Percentiles rank a stretch among this genome's conserved stretches.
Conservation (phyloP, 2,329 filamentous ascomycete species). For the Alternaria brassicicola region DNA sequence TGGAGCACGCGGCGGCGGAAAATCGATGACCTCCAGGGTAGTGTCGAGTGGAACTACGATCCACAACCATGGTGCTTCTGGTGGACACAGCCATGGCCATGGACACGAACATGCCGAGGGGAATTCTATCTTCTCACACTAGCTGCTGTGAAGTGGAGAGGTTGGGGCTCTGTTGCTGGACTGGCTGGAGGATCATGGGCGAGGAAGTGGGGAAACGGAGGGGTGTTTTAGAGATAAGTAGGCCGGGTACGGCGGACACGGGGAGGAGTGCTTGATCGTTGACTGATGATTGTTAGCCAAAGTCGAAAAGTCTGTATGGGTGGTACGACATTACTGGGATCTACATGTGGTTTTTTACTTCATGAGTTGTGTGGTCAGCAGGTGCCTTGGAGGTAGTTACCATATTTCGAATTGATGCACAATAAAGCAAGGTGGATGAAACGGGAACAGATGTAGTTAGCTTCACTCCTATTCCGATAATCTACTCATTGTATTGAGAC, state of each 20-base stretch:
- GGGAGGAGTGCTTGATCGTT: neutral
- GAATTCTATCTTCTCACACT: constrained; percentile 11
- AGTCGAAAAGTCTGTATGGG: neutral
- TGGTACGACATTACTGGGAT: neutral
- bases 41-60: constrained; percentile 24
- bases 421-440: no score
- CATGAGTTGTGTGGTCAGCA: neutral
- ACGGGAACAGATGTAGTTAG: no score
- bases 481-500: no score
- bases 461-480: no score
- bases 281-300: neutral
- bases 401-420: neutral
- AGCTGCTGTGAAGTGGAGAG: neutral
- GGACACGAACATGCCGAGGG: constrained; percentile 6
- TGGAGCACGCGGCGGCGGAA: constrained; percentile 7
- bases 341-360: neutral
- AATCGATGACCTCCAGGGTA: constrained; percentile 14
- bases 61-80: constrained; percentile 18
- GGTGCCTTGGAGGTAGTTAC: neutral
- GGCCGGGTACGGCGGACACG: neutral
- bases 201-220: neutral
- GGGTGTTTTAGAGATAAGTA: neutral
- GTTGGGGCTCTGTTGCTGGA: constrained; percentile 1
- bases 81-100: constrained; percentile 5
- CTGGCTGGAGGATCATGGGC: neutral